phyloP scores from a whole-genome alignment of 345 rosid genomes.

The Populus davidiana region DNA sequence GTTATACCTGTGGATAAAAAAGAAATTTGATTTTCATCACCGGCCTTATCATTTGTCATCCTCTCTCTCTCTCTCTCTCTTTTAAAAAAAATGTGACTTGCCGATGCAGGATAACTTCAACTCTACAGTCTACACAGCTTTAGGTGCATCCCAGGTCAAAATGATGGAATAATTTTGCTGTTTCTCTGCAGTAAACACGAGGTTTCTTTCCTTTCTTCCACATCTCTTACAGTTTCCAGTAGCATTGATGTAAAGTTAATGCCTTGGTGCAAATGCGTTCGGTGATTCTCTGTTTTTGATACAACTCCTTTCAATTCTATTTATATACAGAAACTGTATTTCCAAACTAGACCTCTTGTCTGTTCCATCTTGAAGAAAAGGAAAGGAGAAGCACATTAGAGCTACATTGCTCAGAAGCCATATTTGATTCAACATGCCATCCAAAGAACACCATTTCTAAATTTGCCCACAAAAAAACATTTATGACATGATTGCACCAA shows the following conservation, averaged over 20 bases:
- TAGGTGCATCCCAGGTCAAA: no score
- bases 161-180: background rate
- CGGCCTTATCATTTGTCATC: background rate
- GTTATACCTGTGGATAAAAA: background rate
- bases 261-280: conserved; percentile 3
- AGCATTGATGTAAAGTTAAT: background rate
- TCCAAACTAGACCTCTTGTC: background rate
- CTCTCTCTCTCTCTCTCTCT: no score
- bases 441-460: background rate
- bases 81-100: background rate
- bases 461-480: background rate
- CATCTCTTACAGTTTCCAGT: background rate
- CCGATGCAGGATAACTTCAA: background rate
- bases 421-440: conserved; percentile 3
- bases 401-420: background rate
- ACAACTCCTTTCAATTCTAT: background rate
- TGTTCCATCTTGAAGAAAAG: background rate
- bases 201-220: background rate
- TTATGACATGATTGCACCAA: background rate
- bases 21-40: background rate
- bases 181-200: background rate
- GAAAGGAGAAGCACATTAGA: background rate
- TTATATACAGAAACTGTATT: background rate
- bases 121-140: background rate
- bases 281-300: background rate